Conservation (phyloP, 305 asterid genomes). For the Caryopteris hybrid region DNA sequence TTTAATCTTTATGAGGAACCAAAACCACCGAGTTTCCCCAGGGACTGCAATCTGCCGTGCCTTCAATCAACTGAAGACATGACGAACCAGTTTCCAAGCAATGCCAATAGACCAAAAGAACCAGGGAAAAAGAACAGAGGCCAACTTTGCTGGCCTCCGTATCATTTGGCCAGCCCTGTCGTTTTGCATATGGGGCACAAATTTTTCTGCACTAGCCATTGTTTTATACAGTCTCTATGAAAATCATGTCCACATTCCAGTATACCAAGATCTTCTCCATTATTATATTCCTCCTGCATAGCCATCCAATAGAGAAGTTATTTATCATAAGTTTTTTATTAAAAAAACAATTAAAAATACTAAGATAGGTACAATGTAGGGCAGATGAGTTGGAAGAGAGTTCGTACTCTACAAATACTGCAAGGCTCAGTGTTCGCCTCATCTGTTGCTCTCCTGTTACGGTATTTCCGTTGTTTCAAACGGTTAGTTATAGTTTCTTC, state of each 20-base stretch:
- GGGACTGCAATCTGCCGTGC: too few relatives aligned
- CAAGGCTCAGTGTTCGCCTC: constrained; percentile 89
- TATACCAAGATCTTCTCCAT: constrained; percentile 59
- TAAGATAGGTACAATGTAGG: too few relatives aligned
- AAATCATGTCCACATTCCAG: constrained; percentile 87
- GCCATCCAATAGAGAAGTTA: background rate
- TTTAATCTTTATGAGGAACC: too few relatives aligned
- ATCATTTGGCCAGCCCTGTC: constrained; percentile 58
- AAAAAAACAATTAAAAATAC: too few relatives aligned
- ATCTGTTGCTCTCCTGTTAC: background rate
- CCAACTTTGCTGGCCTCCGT: too few relatives aligned
- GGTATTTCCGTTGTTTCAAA: constrained; percentile 54
- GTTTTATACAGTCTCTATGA: constrained; percentile 65
- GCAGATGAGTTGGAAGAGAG: background rate
- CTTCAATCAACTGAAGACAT: too few relatives aligned
- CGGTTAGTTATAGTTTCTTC: constrained; percentile 54
- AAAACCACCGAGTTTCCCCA: too few relatives aligned
- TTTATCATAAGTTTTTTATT: too few relatives aligned
- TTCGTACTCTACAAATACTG: constrained; percentile 82
- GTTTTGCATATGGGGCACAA: constrained; percentile 88
- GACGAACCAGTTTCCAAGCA: too few relatives aligned
- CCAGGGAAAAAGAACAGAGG: too few relatives aligned
- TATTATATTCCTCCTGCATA: constrained; percentile 73
- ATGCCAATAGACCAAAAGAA: too few relatives aligned
- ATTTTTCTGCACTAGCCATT: constrained; percentile 83